Base-by-base conservation (phyloP, 2,329 filamentous ascomycete species). In the Penicillium palitans region DNA sequence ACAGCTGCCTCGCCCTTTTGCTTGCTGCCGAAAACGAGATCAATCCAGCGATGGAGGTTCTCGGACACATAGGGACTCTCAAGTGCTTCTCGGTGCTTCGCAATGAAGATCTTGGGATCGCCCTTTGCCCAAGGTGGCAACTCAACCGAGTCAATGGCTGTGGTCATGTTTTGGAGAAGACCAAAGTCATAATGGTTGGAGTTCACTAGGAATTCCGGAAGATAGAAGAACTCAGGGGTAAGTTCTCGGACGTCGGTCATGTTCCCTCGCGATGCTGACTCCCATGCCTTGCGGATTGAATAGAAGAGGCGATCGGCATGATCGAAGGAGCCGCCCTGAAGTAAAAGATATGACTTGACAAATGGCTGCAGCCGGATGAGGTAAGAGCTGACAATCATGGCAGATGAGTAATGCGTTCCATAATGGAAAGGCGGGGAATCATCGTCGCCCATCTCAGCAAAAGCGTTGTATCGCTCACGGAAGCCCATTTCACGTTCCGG, bases 351-450 rank as follows among this genome's bases (percentile, higher is more conserved):
- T 0, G 95, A 96, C 67, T 98, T 91, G 25, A 97, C 93, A 72
- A 98, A 99, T 0, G 95, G 95, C 51, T 96, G 93, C 17, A 99
- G 82, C 19, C 95, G 89, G 68, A 99, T 97, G 41, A 99, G 83
- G 69, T 97, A 99, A 0, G 93, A 97, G 13, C 92, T 92, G 7
- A 99, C 95, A 59, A 96, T 97, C 95, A 98, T 99, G 8, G 95
- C 95, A 2, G 95, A 98, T 1, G 95, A 98, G 74, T 99, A 99
- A 73, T 99, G 96, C 0, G 96, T 99, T 19, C 95, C 95, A 66
- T 98, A 99, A 72, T 99, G 95, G 72, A 97, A 99, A 0, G 95
- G 90, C 0, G 90, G 88, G 46, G 83, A 81, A 57, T 82, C 82
- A 42, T 81, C 78, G 64, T 96, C 93, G 8, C 89, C 91, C 81